These are phyloP conservation scores for Corylus americana DNA, from an alignment of 306 rosid genomes.

Conservation along the genomic window DNA sequence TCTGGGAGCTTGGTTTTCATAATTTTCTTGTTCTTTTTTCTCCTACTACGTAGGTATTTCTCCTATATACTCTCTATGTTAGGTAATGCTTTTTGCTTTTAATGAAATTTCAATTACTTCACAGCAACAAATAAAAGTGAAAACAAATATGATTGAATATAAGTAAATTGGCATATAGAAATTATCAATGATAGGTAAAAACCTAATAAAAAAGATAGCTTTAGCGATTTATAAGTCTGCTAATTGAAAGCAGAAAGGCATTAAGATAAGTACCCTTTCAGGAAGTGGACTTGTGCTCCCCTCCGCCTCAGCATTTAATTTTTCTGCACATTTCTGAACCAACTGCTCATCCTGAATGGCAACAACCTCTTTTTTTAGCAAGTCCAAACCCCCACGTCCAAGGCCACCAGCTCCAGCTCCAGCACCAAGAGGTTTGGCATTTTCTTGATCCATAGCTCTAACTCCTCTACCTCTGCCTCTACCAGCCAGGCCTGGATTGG, in stretches of 20 bases:
- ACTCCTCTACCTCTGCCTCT: conserved; percentile 78
- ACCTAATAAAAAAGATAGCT: neutral
- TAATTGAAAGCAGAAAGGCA: neutral
- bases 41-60: no score
- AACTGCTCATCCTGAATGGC: conserved; percentile 33
- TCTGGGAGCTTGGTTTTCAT: no score
- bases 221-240: neutral
- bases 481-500: conserved; percentile 70
- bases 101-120: neutral
- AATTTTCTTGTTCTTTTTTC: no score
- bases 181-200: neutral
- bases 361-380: conserved; percentile 27
- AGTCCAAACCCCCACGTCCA: conserved; percentile 28
- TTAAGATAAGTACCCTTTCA: conserved; percentile 63
- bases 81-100: no score
- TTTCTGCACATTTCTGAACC: conserved; percentile 62
- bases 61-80: no score
- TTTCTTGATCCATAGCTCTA: conserved; percentile 44
- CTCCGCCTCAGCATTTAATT: conserved; percentile 68
- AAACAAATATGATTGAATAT: neutral
- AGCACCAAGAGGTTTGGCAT: conserved; percentile 53
- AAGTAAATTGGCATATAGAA: neutral
- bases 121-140: neutral
- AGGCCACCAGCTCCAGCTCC: conserved; percentile 56
- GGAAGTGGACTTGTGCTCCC: conserved; percentile 74